Evolutionary conservation across 2,329 filamentous ascomycete species (phyloP).

Genomic region (Botrytis hyacinthi): DNA sequence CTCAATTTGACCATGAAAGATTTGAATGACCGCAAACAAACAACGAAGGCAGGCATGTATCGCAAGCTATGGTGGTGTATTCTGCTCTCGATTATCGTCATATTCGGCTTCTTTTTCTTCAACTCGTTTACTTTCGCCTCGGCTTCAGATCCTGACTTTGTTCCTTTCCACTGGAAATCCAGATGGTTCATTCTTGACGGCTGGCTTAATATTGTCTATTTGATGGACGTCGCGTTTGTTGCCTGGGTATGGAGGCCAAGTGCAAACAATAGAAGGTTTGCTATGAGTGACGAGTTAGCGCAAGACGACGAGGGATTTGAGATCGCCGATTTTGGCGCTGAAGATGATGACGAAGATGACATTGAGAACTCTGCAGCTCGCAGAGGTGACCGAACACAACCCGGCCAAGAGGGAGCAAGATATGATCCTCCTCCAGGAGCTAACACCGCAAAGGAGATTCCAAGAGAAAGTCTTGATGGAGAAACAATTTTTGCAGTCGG

Average conservation of each 20-base stretch:
- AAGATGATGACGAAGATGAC: conserved; percentile 62
- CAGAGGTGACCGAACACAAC: conserved; percentile 49
- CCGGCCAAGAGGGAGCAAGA: conserved; percentile 38
- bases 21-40: conserved; percentile 89
- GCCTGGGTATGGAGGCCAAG: conserved; percentile 97
- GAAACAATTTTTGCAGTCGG: conserved; percentile 96
- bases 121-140: conserved; percentile 95
- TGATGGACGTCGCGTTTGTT: conserved; percentile 88
- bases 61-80: conserved; percentile 99
- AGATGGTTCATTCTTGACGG: conserved; percentile 97
- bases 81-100: conserved; percentile 84
- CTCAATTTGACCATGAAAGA: conserved; percentile 95
- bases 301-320: conserved; percentile 99
- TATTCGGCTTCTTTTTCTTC: conserved; percentile 98
- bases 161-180: conserved; percentile 95
- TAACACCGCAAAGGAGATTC: conserved; percentile 39
- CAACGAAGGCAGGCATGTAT: conserved; percentile 93
- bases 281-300: conserved; percentile 98
- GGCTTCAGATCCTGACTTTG: conserved; percentile 79
- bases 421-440: conserved; percentile 38
- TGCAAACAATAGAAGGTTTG: conserved; percentile 93
- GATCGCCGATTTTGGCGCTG: conserved; percentile 83
- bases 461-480: conserved; percentile 69
- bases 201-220: conserved; percentile 95
- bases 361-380: conserved; percentile 39